phyloP scores from a whole-genome alignment of 1,284 basidiomycete species.

The Wallemia mellicola region DNA sequence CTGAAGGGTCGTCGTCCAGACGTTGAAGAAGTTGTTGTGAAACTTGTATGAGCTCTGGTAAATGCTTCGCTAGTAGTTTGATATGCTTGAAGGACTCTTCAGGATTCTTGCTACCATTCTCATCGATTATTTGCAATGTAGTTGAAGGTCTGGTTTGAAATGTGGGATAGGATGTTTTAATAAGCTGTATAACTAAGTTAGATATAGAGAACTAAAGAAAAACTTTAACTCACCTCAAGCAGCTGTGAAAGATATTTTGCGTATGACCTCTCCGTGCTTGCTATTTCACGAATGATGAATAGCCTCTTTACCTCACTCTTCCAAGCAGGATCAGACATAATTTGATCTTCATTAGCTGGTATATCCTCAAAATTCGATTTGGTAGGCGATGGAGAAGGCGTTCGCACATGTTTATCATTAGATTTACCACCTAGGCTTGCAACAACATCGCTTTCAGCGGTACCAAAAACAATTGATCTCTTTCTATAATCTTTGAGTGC shows the following conservation, averaged over 20 bases:
- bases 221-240: neutral
- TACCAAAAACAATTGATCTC: neutral
- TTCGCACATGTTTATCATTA: neutral
- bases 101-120: neutral
- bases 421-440: neutral
- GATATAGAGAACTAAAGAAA: too few species aligned
- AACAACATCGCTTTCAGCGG: neutral
- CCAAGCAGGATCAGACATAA: neutral
- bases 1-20: neutral
- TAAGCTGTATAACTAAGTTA: neutral
- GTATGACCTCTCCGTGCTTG: constrained; percentile 1
- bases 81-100: neutral
- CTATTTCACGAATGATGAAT: neutral
- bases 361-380: neutral
- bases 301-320: constrained; percentile 1
- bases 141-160: neutral
- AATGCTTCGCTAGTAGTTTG: neutral
- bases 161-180: neutral
- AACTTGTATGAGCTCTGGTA: neutral
- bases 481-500: neutral
- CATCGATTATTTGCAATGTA: neutral
- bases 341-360: neutral
- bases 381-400: neutral
- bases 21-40: neutral
- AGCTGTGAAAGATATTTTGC: neutral